Conservation (phyloP, 108 stramenopile genomes). For the Parmales sp. region DNA sequence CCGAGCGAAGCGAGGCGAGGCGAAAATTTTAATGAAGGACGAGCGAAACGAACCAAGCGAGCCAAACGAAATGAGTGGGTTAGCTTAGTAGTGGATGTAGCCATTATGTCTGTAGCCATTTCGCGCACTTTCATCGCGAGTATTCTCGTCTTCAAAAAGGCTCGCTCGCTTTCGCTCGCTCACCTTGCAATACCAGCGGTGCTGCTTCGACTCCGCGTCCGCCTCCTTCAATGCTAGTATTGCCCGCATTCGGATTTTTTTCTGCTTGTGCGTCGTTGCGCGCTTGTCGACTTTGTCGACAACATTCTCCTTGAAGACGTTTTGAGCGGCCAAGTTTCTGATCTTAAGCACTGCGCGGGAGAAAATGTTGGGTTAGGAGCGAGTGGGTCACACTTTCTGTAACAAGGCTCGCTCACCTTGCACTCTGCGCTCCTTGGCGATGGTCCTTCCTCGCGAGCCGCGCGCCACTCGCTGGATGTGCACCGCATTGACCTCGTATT, state of each 20-base stretch:
- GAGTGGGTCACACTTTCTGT: background rate
- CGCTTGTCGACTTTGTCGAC: conserved; percentile 3
- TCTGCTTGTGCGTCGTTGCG: background rate
- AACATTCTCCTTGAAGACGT: background rate
- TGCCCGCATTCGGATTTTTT: conserved; percentile 2
- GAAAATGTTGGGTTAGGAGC: background rate
- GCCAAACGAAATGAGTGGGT: too few relatives aligned
- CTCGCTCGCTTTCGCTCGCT: too few relatives aligned
- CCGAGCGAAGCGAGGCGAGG: too few relatives aligned
- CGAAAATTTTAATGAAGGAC: too few relatives aligned
- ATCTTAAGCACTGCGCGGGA: background rate
- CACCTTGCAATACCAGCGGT: background rate
- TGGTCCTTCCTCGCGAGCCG: background rate
- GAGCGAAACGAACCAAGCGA: too few relatives aligned
- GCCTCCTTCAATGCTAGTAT: background rate
- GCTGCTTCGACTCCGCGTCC: background rate
- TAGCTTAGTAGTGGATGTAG: too few relatives aligned
- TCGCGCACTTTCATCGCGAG: too few relatives aligned
- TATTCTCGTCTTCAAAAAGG: too few relatives aligned
- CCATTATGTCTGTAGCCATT: too few relatives aligned
- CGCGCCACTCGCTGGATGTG: background rate
- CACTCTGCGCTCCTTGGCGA: background rate
- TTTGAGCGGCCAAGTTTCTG: background rate
- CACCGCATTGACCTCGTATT: background rate
- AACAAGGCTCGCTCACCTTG: background rate